Evolutionary conservation across 164 flowering plant genomes (phyloP).

Genomic region (Liquidambar formosana): DNA sequence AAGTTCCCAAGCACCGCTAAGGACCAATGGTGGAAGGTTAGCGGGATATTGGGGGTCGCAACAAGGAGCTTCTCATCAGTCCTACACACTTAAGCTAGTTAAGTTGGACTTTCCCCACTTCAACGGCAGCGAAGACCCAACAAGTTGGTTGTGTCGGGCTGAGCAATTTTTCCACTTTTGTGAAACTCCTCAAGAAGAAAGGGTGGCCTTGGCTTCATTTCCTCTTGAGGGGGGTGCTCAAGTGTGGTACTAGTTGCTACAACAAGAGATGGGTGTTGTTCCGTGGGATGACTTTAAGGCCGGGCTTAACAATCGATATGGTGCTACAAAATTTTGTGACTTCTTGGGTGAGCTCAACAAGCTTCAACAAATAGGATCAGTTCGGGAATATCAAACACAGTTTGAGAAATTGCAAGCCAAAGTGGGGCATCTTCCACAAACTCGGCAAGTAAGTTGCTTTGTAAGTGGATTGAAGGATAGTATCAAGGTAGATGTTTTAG

Average conservation of each 20-base stretch:
- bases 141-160: neutral
- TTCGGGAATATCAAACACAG: neutral
- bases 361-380: neutral
- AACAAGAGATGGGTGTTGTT: neutral
- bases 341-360: conserved; percentile 9
- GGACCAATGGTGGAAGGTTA: neutral
- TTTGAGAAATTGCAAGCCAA: neutral
- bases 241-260: conserved; percentile 6
- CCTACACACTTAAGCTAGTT: neutral
- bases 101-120: neutral
- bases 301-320: neutral
- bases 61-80: neutral
- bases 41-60: neutral
- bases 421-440: neutral
- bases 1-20: neutral
- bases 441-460: neutral
- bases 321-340: neutral
- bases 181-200: neutral
- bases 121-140: neutral
- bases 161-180: neutral
- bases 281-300: neutral
- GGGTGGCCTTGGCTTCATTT: conserved; percentile 4
- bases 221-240: conserved; percentile 6
- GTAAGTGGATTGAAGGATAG: neutral
- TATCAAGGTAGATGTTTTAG: neutral